Conservation (phyloP, 352 stramenopile species). For the Saprolegnia diclina region DNA sequence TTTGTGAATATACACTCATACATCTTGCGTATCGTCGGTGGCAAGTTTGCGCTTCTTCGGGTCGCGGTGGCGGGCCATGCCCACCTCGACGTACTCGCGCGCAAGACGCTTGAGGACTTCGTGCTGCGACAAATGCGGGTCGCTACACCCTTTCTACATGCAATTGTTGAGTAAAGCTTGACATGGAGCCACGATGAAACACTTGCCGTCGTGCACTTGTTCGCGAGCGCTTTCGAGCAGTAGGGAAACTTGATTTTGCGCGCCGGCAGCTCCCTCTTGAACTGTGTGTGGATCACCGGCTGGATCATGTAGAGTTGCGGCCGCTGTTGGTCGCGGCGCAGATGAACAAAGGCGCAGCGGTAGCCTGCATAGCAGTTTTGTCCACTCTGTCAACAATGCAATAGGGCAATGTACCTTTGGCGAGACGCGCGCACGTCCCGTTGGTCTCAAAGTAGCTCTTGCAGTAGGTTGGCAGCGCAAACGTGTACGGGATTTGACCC, state of each 20-base stretch:
- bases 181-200: not conserved
- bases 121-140: not conserved
- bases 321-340: not conserved
- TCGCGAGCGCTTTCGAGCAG: not conserved
- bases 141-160: not conserved
- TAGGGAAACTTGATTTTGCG: slow-evolving; percentile 8
- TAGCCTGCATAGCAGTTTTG: not conserved
- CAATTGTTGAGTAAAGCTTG: not conserved
- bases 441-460: slow-evolving; percentile 9
- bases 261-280: not conserved
- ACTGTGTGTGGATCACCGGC: not conserved
- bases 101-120: not conserved
- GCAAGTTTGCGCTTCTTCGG: not conserved
- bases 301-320: not conserved
- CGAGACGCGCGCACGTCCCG: slow-evolving; percentile 6
- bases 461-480: slow-evolving; percentile 7
- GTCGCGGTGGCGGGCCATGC: not conserved
- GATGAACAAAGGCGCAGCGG: slow-evolving; percentile 15
- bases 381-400: not conserved
- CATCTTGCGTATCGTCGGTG: not conserved
- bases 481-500: slow-evolving; percentile 22
- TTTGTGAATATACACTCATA: not conserved
- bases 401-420: no score
- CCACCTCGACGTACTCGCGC: not conserved
- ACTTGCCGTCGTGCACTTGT: not conserved